A percentile compares a stretch with the other conserved stretches of the same genome.
Conservation (phyloP, 441 rosid genomes). For the Pelargonium australe region DNA sequence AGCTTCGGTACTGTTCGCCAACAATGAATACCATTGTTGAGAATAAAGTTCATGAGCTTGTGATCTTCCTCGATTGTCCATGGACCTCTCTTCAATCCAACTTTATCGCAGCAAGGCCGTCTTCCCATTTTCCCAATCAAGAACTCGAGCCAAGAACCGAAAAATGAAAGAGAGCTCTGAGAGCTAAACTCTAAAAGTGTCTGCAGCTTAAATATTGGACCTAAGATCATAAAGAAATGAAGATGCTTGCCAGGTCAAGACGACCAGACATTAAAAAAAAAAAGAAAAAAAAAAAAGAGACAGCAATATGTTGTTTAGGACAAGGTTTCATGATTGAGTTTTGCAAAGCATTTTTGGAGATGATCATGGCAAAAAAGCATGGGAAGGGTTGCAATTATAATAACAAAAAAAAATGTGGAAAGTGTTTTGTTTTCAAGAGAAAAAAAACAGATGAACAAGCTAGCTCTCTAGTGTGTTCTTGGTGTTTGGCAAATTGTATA, state of each 20-base stretch:
- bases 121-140: conserved; percentile 55
- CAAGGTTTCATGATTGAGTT: neutral
- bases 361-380: neutral
- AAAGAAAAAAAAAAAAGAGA: neutral
- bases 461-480: no score
- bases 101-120: conserved; percentile 86
- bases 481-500: no score
- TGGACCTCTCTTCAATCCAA: conserved; percentile 85
- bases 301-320: neutral
- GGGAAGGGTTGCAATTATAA: conserved; percentile 2
- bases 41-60: conserved; percentile 70
- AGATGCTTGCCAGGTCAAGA: neutral
- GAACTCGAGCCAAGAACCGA: neutral
- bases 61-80: conserved; percentile 95
- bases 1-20: conserved; percentile 88
- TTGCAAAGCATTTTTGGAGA: neutral
- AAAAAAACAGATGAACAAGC: conserved; percentile 16
- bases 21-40: conserved; percentile 83
- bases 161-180: neutral
- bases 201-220: neutral
- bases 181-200: neutral
- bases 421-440: neutral
- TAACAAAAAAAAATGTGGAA: neutral
- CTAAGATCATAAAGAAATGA: neutral
- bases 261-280: neutral